phyloP scores from a whole-genome alignment of 2,329 filamentous ascomycete genomes.

The Geosmithia putterillii region DNA sequence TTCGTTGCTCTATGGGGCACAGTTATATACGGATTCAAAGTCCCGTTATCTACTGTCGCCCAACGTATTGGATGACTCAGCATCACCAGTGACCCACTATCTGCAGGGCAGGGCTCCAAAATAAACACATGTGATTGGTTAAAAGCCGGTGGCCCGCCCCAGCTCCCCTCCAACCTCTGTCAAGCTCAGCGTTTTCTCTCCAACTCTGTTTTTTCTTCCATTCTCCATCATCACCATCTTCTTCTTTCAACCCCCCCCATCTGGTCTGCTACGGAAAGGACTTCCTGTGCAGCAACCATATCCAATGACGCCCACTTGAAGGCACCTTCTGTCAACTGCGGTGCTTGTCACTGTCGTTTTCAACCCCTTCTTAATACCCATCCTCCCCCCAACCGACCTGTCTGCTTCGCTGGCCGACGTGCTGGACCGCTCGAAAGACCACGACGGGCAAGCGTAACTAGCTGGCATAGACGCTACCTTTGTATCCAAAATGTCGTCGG shows the following conservation, averaged over 20 bases:
- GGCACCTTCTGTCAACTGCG: neutral
- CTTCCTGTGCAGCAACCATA: neutral
- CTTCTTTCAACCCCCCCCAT: neutral
- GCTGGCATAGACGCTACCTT: neutral
- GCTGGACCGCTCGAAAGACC: neutral
- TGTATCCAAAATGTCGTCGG: conserved; percentile 48
- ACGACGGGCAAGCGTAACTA: neutral
- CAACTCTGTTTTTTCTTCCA: conserved; percentile 1
- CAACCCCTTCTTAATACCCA: neutral
- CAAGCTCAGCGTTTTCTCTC: neutral
- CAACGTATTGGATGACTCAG: no score
- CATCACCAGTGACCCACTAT: neutral
- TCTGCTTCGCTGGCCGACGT: neutral
- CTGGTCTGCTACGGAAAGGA: neutral
- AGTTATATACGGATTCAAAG: no score
- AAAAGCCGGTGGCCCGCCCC: neutral
- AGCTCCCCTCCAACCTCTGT: neutral
- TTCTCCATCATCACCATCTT: conserved; percentile 1
- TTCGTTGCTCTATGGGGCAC: no score
- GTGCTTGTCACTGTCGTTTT: neutral
- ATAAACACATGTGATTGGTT: neutral
- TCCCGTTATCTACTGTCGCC: no score
- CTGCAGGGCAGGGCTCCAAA: neutral
- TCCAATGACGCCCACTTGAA: neutral
- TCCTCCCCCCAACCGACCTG: neutral